These are phyloP conservation scores for Chlorella vulgaris DNA, from an alignment of 139 green algal genomes.

Conservation along the genomic window DNA sequence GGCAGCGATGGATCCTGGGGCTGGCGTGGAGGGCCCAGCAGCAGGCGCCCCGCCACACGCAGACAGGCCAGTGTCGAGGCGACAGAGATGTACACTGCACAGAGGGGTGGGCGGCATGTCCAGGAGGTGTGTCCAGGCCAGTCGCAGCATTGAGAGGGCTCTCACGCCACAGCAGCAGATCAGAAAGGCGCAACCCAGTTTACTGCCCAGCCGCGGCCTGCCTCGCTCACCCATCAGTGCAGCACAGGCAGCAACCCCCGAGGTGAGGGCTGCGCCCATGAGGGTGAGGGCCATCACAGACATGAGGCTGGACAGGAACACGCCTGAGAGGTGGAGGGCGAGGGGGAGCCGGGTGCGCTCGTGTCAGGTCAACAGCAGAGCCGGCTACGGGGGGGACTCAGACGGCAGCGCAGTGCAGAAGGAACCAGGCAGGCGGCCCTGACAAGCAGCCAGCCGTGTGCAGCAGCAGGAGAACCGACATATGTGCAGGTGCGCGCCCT, in stretches of 20 bases:
- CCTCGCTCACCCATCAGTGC: constrained; percentile 18
- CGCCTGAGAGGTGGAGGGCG: not conserved
- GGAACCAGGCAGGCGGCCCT: too few species aligned
- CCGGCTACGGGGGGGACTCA: too few species aligned
- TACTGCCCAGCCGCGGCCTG: too few species aligned
- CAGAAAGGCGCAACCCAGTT: not conserved
- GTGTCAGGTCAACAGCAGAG: too few species aligned
- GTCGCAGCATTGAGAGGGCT: too few species aligned
- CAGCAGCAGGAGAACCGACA: too few species aligned
- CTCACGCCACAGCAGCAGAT: too few species aligned
- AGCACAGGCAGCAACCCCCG: not conserved
- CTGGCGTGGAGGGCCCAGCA: constrained; percentile 6
- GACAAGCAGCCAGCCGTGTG: too few species aligned
- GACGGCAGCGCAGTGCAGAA: too few species aligned
- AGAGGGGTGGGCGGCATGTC: not conserved
- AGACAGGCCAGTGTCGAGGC: not conserved
- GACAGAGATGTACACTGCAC: constrained; percentile 1
- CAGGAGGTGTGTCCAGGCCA: not conserved
- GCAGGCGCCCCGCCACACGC: not conserved
- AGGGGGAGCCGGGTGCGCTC: not conserved
- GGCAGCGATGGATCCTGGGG: too few species aligned
- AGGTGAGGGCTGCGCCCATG: not conserved
- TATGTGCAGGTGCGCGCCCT: too few species aligned
- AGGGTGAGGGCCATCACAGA: not conserved
- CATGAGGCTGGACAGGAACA: constrained; percentile 13